Percentiles rank a stretch among this genome's conserved stretches.
Conservation (phyloP, 352 stramenopile species). For the Globisporangium paddicum region DNA sequence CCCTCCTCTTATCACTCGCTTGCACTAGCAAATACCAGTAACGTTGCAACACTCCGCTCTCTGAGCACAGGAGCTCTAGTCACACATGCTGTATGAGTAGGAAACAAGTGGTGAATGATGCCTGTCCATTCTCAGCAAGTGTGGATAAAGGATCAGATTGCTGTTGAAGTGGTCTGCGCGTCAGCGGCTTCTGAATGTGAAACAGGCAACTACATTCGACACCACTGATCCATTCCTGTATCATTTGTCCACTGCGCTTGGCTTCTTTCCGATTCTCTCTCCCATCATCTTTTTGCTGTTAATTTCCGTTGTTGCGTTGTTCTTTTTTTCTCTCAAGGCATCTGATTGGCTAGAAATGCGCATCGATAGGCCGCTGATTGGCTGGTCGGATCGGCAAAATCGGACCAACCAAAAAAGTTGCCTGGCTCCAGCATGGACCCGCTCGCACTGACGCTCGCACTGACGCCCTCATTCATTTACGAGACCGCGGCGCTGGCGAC, state of each 20-base stretch:
- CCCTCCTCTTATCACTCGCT: no score
- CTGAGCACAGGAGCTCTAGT: no score
- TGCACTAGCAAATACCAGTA: no score
- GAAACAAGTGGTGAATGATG: no score
- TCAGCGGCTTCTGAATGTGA: slow-evolving; percentile 1
- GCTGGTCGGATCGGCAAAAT: neutral
- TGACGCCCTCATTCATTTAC: neutral
- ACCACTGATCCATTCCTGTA: neutral
- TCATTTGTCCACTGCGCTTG: neutral
- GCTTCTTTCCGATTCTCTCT: neutral
- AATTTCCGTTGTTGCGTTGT: neutral
- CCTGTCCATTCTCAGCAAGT: no score
- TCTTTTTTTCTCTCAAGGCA: neutral
- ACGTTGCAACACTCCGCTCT: no score
- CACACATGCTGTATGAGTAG: no score
- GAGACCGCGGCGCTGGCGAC: neutral
- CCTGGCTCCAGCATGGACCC: neutral
- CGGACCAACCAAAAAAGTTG: neutral
- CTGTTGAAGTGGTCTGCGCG: neutral
- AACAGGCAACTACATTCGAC: neutral
- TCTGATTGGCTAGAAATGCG: slow-evolving; percentile 1
- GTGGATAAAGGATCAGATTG: neutral
- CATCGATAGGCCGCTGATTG: neutral
- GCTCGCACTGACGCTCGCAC: neutral
- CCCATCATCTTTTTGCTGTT: neutral